Base-by-base conservation (phyloP, 768 basidiomycete genomes). In the Mycena leptocephala region DNA sequence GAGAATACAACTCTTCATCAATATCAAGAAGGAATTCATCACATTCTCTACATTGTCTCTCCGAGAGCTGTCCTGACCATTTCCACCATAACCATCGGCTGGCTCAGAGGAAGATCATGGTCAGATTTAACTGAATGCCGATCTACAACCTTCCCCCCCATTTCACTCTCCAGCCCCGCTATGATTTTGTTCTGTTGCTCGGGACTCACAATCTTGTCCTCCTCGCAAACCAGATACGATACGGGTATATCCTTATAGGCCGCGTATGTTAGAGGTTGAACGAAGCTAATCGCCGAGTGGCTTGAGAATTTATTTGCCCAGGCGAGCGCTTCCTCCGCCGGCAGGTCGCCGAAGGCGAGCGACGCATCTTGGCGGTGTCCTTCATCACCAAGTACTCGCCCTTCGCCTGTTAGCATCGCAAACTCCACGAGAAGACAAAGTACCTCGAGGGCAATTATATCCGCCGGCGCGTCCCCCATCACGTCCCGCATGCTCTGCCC, bases 221-320 rank as follows among this genome's bases (percentile, higher is more conserved):
- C n/a, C 30, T 64, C 63, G 28, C 39, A 30, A 35, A 64, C 5
- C 26, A 64, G 4, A n/a, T 43, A 64, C 5, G 63, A 64, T 2
- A 32, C 43, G 5, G 63, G 63, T 3, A 64, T 64, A 26, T 64
- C 63, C 30, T 64, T 64, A 41, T 64, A 64, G 18, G 63, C 39
- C n/a, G 39, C 63, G 33, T 64, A 64, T 14, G 63, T 64, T 26
- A 46, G 8, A 9, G 13, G 20, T 26, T 64, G 63, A n/a, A 16
- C 41, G 32, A 58, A 58, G 28, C 55, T 58, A 28, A 20, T 30
- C 30, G 55, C 55, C 30, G 55, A n/a, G 30, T 64, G 63, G 3
- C 22, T 10, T 7, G 63, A 22, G 22, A 64, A 4, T 30, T 64
- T 41, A 14, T 22, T 28, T 7, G 63, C 26, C 63, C 37, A 41